Conservation (phyloP, 768 basidiomycete species). For the Holtermanniella nyarrowii region DNA sequence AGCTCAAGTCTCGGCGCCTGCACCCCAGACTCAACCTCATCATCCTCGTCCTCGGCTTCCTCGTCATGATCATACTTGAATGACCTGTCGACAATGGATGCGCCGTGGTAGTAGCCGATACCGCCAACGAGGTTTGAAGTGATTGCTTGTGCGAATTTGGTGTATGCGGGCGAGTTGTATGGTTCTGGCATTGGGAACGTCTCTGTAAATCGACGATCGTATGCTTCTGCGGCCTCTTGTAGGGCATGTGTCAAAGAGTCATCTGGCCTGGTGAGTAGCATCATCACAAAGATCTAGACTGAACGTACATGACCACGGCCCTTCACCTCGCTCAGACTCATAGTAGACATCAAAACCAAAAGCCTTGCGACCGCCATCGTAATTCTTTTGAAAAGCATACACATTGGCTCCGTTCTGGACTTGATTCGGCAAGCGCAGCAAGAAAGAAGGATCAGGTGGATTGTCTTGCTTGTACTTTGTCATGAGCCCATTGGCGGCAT, state of each 20-base stretch:
- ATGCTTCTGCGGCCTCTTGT: slow-evolving; percentile 53
- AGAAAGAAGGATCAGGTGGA: slow-evolving; percentile 68
- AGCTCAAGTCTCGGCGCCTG: slow-evolving; percentile 49
- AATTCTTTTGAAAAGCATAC: slow-evolving; percentile 75
- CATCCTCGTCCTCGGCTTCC: slow-evolving; percentile 49
- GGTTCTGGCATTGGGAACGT: slow-evolving; percentile 60
- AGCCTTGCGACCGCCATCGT: slow-evolving; percentile 43
- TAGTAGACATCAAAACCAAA: slow-evolving; percentile 87
- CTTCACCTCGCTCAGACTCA: slow-evolving; percentile 53
- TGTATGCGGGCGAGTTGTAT: slow-evolving; percentile 47
- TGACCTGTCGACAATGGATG: slow-evolving; percentile 70
- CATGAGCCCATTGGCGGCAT: slow-evolving; percentile 51
- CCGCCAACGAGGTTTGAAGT: slow-evolving; percentile 88
- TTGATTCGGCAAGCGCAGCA: slow-evolving; percentile 67
- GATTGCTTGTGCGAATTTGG: slow-evolving; percentile 71
- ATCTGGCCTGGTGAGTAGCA: slow-evolving; percentile 44
- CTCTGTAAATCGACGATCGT: slow-evolving; percentile 56
- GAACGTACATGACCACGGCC: neutral
- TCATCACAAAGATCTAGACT: neutral
- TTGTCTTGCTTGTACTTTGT: slow-evolving; percentile 41
- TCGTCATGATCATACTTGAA: slow-evolving; percentile 85
- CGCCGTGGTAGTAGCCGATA: slow-evolving; percentile 89
- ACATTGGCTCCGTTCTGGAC: slow-evolving; percentile 63
- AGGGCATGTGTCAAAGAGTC: slow-evolving; percentile 59
- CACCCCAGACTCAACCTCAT: slow-evolving; percentile 25